These are phyloP conservation scores for Solanum virginianum DNA, from an alignment of 257 asterid species.

Conservation along the genomic window DNA sequence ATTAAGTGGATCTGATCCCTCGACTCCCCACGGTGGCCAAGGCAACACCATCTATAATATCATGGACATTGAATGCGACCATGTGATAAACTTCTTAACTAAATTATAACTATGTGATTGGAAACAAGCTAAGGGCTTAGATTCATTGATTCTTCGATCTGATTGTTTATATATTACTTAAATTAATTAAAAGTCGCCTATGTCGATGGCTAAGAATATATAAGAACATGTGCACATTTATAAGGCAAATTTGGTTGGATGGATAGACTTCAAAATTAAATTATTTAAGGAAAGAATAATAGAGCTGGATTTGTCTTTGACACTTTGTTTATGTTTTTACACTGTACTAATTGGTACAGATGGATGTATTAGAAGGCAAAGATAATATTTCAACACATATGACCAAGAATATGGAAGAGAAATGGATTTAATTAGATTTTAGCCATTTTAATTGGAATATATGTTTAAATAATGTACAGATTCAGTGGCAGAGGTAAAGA, in stretches of 20 bases:
- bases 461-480: neutral
- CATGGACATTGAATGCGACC: neutral
- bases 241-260: neutral
- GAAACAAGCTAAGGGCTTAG: neutral
- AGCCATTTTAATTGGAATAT: neutral
- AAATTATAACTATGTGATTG: neutral
- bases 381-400: neutral
- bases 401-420: constrained; percentile 1
- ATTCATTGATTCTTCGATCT: neutral
- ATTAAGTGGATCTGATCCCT: neutral
- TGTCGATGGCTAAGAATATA: neutral
- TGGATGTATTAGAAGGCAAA: neutral
- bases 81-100: neutral
- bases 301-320: neutral
- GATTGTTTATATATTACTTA: neutral
- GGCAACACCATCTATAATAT: neutral
- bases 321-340: neutral
- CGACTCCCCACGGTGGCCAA: neutral
- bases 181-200: neutral
- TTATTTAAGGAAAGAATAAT: neutral
- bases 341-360: neutral
- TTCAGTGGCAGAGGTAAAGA: neutral
- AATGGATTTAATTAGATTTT: neutral
- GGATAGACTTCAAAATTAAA: constrained; percentile 3
- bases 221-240: constrained; percentile 4